phyloP scores from a whole-genome alignment of 805 yeast species.

The Metschnikowia bowlesiae region DNA sequence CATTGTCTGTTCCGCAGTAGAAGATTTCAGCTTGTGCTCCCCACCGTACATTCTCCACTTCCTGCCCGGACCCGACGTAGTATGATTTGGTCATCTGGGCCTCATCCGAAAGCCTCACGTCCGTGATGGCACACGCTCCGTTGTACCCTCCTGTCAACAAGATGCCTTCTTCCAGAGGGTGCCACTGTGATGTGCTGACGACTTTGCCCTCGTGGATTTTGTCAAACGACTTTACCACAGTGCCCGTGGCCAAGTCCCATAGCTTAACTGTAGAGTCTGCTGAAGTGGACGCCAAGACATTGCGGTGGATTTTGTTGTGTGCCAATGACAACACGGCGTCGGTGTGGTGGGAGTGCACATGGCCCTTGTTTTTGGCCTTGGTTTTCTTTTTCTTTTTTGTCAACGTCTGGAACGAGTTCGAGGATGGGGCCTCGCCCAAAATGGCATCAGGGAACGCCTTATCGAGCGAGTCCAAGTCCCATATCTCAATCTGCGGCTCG shows the following conservation, averaged over 20 bases:
- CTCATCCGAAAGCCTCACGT: constrained; percentile 72
- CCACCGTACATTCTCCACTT: constrained; percentile 81
- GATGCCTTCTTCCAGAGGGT: constrained; percentile 56
- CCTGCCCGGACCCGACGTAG: constrained; percentile 64
- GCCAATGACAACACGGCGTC: constrained; percentile 89
- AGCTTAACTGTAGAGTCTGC: constrained; percentile 93
- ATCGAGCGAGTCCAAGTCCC: constrained; percentile 92
- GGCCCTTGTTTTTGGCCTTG: constrained; percentile 47
- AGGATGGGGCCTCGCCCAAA: constrained; percentile 65
- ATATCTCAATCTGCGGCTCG: constrained; percentile 94
- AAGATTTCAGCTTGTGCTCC: constrained; percentile 50
- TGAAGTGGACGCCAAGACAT: constrained; percentile 87
- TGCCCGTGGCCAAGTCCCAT: constrained; percentile 81
- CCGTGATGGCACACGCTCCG: constrained; percentile 72
- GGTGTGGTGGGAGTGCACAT: constrained; percentile 73
- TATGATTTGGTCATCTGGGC: constrained; percentile 58
- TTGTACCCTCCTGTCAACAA: constrained; percentile 93
- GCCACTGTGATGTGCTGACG: constrained; percentile 89
- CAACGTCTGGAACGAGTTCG: constrained; percentile 36
- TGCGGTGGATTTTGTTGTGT: constrained; percentile 76
- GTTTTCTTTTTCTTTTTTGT: constrained; percentile 44
- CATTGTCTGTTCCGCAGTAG: constrained; percentile 88
- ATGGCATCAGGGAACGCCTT: constrained; percentile 93
- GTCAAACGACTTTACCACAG: constrained; percentile 73
- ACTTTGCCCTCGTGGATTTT: constrained; percentile 70